Evolutionary conservation across 306 rosid species (phyloP).

Genomic region (Dalbergia oliveri): DNA sequence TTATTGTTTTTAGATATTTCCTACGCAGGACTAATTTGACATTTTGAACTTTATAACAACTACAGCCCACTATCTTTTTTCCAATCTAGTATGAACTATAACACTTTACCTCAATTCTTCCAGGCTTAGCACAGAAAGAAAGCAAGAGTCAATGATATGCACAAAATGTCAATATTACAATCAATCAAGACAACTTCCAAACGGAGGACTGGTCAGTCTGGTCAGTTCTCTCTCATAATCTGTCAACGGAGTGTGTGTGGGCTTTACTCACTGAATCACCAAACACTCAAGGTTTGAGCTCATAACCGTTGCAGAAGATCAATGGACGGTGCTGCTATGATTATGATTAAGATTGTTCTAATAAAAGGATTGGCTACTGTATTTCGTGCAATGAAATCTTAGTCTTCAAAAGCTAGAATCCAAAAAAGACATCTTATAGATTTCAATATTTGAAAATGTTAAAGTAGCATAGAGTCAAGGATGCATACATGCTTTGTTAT

Average conservation of each 20-base stretch:
- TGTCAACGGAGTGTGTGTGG: neutral
- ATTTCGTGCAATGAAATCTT: neutral
- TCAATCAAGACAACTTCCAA: neutral
- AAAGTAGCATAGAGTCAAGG: constrained; percentile 22
- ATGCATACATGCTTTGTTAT: constrained; percentile 70
- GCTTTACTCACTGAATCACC: neutral
- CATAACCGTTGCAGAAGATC: neutral
- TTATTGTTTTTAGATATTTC: neutral
- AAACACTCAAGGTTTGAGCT: neutral
- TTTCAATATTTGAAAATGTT: constrained; percentile 28
- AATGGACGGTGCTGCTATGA: neutral
- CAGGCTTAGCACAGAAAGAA: neutral
- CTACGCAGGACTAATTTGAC: neutral
- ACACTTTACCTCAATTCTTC: neutral
- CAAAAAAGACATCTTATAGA: constrained; percentile 1
- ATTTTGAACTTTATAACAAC: neutral
- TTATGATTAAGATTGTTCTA: neutral
- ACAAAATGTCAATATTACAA: neutral
- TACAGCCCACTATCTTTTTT: neutral
- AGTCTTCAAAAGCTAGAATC: constrained; percentile 22
- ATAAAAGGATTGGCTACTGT: neutral
- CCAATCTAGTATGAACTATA: neutral
- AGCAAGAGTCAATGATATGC: constrained; percentile 5
- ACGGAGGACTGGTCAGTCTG: neutral
- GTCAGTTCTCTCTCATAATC: neutral